Conservation (phyloP, 2,329 filamentous ascomycete genomes). For the Pyrenochaeta sp. region DNA sequence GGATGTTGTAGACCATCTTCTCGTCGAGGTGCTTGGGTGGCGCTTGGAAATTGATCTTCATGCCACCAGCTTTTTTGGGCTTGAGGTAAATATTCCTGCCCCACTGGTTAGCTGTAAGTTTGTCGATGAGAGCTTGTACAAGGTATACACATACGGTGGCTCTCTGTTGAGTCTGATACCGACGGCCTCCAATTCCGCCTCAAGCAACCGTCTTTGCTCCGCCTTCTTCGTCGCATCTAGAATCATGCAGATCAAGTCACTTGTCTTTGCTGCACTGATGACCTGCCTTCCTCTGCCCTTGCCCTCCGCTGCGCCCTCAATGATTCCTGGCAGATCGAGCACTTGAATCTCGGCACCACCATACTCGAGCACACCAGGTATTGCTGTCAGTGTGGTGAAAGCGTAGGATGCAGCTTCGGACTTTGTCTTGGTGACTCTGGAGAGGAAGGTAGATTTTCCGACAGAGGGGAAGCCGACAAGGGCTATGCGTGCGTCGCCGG, state of each 20-base stretch:
- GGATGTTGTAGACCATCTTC: slow-evolving; percentile 97
- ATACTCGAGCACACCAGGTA: slow-evolving; percentile 96
- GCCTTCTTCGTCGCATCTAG: slow-evolving; percentile 96
- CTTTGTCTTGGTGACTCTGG: slow-evolving; percentile 97
- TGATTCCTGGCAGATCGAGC: slow-evolving; percentile 96
- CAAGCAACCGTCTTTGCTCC: slow-evolving; percentile 87
- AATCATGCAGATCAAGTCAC: slow-evolving; percentile 95
- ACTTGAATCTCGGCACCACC: slow-evolving; percentile 98
- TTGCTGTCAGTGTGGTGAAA: slow-evolving; percentile 97
- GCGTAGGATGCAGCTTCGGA: slow-evolving; percentile 96
- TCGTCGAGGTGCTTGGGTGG: slow-evolving; percentile 93
- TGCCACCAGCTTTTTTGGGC: slow-evolving; percentile 91
- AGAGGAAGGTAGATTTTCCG: slow-evolving; percentile 98
- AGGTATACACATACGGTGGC: slow-evolving; percentile 72
- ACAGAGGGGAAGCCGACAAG: slow-evolving; percentile 99
- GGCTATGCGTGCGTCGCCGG: slow-evolving; percentile 93
- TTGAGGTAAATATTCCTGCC: slow-evolving; percentile 95
- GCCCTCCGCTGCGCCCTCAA: slow-evolving; percentile 93
- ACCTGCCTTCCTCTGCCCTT: slow-evolving; percentile 96
- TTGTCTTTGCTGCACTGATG: slow-evolving; percentile 97
- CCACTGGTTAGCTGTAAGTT: not conserved
- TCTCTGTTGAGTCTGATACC: slow-evolving; percentile 92
- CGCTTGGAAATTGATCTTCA: slow-evolving; percentile 96
- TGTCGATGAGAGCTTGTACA: not conserved
- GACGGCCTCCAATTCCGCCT: slow-evolving; percentile 92